Evolutionary conservation across 768 basidiomycete genomes (phyloP).

Genomic region (Agaricus blazei): DNA sequence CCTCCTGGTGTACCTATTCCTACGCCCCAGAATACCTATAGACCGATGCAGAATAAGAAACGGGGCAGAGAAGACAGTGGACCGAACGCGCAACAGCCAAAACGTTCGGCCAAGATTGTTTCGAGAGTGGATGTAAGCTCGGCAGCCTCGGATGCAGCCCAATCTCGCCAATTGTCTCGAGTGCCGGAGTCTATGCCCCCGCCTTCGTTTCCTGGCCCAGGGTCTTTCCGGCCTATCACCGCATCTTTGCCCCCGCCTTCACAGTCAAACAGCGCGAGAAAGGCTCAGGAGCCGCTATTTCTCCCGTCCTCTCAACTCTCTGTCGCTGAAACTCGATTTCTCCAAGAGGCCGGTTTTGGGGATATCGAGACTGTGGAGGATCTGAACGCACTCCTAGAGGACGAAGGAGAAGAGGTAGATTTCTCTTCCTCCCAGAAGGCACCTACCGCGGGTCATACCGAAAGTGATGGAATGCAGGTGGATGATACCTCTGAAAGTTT

Average conservation of each 20-base stretch:
- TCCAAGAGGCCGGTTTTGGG: conserved; percentile 61
- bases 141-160: conserved; percentile 7
- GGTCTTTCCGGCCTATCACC: neutral
- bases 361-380: conserved; percentile 55
- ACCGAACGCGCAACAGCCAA: conserved; percentile 36
- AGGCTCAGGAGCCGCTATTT: conserved; percentile 37
- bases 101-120: conserved; percentile 51
- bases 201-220: conserved; percentile 19
- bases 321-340: conserved; percentile 42
- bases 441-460: conserved; percentile 5
- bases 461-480: conserved; percentile 16
- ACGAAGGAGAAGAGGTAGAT: conserved; percentile 52
- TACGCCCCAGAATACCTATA: conserved; percentile 20
- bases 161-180: conserved; percentile 20
- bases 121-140: conserved; percentile 27
- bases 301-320: conserved; percentile 58
- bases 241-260: conserved; percentile 13
- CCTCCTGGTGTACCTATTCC: conserved; percentile 33
- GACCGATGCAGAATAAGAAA: conserved; percentile 26
- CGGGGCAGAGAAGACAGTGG: conserved; percentile 39
- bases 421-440: conserved; percentile 25
- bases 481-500: conserved; percentile 23
- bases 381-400: conserved; percentile 54
- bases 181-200: conserved; percentile 35
- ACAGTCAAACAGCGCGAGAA: conserved; percentile 8